These are phyloP conservation scores for Trichoderma endophyticum DNA, from an alignment of 2,329 filamentous ascomycete genomes.

Conservation along the genomic window DNA sequence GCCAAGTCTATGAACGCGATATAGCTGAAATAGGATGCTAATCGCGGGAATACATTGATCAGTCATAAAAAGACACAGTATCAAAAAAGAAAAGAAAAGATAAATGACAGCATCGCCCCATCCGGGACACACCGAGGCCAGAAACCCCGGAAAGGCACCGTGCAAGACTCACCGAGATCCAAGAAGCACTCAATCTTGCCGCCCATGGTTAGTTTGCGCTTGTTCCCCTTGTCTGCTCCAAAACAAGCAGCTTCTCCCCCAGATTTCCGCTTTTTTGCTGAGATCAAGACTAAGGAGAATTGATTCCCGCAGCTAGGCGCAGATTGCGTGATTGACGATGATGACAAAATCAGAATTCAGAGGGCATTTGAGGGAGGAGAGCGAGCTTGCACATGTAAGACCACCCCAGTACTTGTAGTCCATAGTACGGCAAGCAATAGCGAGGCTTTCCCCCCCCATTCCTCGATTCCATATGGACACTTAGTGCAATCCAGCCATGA, in stretches of 20 bases:
- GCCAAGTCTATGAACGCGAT: slow-evolving; percentile 56
- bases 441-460: neutral
- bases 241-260: neutral
- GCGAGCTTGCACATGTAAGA: neutral
- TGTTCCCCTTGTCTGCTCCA: neutral
- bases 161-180: slow-evolving; percentile 54
- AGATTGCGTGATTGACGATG: slow-evolving; percentile 2
- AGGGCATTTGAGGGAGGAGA: neutral
- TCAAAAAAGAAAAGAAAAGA: neutral
- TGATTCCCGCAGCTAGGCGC: neutral
- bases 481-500: too few species aligned
- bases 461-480: too few species aligned
- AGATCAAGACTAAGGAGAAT: neutral
- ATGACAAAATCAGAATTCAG: neutral
- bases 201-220: slow-evolving; percentile 44
- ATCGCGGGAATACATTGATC: neutral
- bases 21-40: slow-evolving; percentile 65
- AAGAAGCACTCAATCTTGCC: slow-evolving; percentile 62
- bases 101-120: neutral
- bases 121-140: neutral
- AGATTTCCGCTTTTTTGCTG: neutral
- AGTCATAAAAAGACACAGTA: neutral
- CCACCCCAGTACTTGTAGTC: neutral
- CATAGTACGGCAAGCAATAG: neutral
- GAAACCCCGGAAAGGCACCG: neutral